Conservation (phyloP, 441 rosid species). For the Populus tomentosa region DNA sequence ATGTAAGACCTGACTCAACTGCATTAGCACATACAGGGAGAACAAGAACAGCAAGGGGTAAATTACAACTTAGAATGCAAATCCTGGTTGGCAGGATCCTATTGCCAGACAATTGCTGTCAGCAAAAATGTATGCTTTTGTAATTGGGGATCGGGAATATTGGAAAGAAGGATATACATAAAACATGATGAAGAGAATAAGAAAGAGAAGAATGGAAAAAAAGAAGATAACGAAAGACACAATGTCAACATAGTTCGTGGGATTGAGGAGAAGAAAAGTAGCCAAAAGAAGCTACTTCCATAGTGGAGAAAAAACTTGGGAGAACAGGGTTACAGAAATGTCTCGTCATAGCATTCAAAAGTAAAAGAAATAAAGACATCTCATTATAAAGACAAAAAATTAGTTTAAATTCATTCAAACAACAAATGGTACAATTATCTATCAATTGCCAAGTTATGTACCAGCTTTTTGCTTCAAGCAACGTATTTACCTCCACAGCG, state of each 20-base stretch:
- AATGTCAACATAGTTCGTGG: background rate
- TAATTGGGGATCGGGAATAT: background rate
- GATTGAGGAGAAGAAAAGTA: background rate
- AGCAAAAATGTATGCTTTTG: background rate
- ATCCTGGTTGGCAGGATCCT: background rate
- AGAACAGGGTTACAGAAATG: background rate
- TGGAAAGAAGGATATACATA: background rate
- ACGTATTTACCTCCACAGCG: slow-evolving; percentile 62
- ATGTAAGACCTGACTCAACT: background rate
- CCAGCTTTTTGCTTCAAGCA: slow-evolving; percentile 3
- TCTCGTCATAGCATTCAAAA: background rate
- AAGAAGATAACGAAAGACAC: background rate
- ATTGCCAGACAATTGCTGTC: background rate
- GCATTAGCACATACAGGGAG: background rate
- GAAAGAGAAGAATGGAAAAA: background rate
- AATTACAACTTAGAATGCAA: background rate
- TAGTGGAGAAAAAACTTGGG: background rate
- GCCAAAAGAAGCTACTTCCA: background rate
- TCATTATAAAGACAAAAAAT: background rate
- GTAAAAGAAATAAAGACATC: background rate
- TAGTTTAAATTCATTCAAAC: background rate
- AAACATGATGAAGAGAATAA: background rate
- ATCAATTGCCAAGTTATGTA: slow-evolving; percentile 1
- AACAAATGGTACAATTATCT: background rate
- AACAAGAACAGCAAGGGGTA: background rate